Percentiles rank a stretch among this genome's conserved stretches.
Evolutionary conservation across 2,329 filamentous ascomycete genomes (phyloP).

Genomic region (Clonostachys sp.): DNA sequence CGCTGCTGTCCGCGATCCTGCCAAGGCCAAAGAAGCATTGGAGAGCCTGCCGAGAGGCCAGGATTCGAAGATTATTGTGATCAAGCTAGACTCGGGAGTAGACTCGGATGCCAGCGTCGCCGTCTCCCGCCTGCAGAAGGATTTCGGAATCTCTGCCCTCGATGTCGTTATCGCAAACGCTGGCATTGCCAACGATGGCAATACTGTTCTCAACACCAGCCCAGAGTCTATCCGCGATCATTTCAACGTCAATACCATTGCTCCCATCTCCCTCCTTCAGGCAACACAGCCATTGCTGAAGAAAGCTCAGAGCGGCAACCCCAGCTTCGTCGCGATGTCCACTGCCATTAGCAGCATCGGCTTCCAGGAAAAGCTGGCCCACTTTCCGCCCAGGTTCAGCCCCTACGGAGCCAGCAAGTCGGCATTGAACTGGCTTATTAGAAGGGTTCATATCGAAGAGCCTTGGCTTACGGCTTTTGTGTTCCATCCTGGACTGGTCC

Average conservation of each 20-base stretch:
- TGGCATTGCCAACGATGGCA: neutral
- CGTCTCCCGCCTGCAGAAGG: neutral
- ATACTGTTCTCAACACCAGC: neutral
- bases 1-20: neutral
- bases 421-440: neutral
- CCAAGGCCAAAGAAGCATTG: neutral
- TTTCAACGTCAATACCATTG: neutral
- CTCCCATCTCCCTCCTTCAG: neutral
- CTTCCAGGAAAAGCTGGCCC: neutral
- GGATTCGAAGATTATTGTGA: neutral
- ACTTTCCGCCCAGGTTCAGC: neutral
- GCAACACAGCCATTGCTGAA: neutral
- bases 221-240: neutral
- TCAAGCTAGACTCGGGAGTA: neutral
- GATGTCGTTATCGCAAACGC: neutral
- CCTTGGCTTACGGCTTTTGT: constrained; percentile 11
- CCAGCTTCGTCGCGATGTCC: neutral
- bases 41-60: neutral
- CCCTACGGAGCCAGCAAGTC: neutral
- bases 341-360: neutral
- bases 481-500: constrained; percentile 7
- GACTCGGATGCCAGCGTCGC: neutral
- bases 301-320: neutral
- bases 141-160: neutral
- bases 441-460: constrained; percentile 13